Conservation (phyloP, 345 rosid species). For the Populus alba region DNA sequence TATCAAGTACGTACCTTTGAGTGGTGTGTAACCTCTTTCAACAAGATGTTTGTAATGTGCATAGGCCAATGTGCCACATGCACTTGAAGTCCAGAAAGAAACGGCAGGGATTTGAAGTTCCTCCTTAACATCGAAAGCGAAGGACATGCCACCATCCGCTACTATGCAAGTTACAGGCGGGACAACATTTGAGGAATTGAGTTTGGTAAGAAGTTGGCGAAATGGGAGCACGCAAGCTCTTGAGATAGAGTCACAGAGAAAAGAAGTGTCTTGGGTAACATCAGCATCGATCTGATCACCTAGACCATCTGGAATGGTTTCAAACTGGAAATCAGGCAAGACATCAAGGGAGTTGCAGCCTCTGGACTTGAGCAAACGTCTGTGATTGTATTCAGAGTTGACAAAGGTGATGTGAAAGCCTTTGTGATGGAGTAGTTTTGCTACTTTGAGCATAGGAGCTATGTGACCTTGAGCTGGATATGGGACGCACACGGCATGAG, state of each 20-base stretch:
- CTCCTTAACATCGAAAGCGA: background rate
- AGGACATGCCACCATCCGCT: background rate
- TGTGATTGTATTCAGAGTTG: slow-evolving; percentile 15
- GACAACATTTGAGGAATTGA: background rate
- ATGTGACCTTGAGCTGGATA: slow-evolving; percentile 43
- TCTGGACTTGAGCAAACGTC: background rate
- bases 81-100: background rate
- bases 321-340: background rate
- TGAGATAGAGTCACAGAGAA: background rate
- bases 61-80: background rate
- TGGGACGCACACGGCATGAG: slow-evolving; percentile 39
- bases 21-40: background rate
- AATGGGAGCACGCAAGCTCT: background rate
- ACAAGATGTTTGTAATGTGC: background rate
- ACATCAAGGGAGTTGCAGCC: background rate
- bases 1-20: background rate
- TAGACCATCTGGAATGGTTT: slow-evolving; percentile 1
- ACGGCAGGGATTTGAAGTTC: slow-evolving; percentile 1
- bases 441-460: slow-evolving; percentile 32
- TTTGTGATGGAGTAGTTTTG: slow-evolving; percentile 34
- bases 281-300: background rate
- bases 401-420: slow-evolving; percentile 46
- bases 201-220: background rate
- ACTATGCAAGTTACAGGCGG: background rate
- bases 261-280: background rate